phyloP scores from a whole-genome alignment of 2,329 filamentous ascomycete species.

The Pseudogymnoascus sp. region DNA sequence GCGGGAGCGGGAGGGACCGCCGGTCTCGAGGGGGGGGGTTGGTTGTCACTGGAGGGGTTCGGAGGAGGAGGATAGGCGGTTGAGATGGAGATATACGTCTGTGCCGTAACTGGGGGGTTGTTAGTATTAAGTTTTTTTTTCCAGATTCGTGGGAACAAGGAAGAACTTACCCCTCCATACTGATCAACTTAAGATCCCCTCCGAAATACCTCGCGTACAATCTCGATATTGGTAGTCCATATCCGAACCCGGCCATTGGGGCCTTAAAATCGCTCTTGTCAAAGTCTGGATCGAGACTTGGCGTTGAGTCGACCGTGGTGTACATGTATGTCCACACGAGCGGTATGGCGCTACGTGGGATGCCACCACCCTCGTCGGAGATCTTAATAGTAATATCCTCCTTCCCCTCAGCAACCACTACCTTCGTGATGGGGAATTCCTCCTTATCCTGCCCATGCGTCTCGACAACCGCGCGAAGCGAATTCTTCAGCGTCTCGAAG shows the following conservation, averaged over 20 bases:
- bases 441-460: slow-evolving; percentile 91
- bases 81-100: slow-evolving; percentile 96
- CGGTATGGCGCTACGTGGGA: slow-evolving; percentile 84
- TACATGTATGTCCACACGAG: slow-evolving; percentile 99
- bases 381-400: slow-evolving; percentile 99
- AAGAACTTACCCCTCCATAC: slow-evolving; percentile 85
- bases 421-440: slow-evolving; percentile 91
- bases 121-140: slow-evolving; percentile 18
- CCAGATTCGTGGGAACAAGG: not conserved
- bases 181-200: slow-evolving; percentile 93
- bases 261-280: slow-evolving; percentile 99
- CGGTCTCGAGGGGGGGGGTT: slow-evolving; percentile 41
- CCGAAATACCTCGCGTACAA: slow-evolving; percentile 96
- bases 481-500: slow-evolving; percentile 98
- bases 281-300: slow-evolving; percentile 91
- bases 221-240: slow-evolving; percentile 86
- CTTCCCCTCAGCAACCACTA: slow-evolving; percentile 94
- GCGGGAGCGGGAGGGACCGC: slow-evolving; percentile 26
- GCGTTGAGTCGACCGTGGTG: slow-evolving; percentile 93
- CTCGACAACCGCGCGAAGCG: slow-evolving; percentile 90
- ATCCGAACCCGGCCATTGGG: slow-evolving; percentile 98
- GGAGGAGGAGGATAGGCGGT: slow-evolving; percentile 87
- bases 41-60: slow-evolving; percentile 87
- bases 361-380: slow-evolving; percentile 91
- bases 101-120: slow-evolving; percentile 69